Base-by-base conservation (phyloP, 2,329 filamentous ascomycete genomes). In the Paecilomyces fulvus region DNA sequence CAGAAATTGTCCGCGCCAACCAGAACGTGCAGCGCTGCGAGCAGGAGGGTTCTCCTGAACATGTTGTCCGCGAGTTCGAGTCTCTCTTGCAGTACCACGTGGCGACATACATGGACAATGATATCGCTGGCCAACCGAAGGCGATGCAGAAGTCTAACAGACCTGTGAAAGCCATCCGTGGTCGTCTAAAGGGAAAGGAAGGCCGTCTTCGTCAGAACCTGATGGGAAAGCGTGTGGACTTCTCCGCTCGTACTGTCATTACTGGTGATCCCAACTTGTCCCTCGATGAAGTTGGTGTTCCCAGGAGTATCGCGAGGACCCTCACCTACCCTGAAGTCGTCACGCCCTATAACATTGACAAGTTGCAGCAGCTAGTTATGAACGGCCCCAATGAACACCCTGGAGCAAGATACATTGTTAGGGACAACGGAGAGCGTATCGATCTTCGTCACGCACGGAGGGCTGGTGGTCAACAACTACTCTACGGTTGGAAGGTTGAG, bases 201-300 rank as follows among this genome's bases (percentile, higher is more conserved):
- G 94, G 94, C 64, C 91, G 94, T 80, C 84, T 99, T 23, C 88
- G 94, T 78, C 94, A 95, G 70, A 99, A 99, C 75, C 80, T 99
- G 80, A 99, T 99, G 95, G 94, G 94, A 61, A 99, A 99, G 77
- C 91, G 92, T 84, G 94, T 99, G 59, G 94, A 99, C 72, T 99
- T 99, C 70, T 99, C 95, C 0, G 95, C 95, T 37, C 94, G 94
- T 86, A 99, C 95, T 30, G 94, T 99, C 78, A 99, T 99, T 73
- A 99, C 95, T 54, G 94, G 94, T 77, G 94, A 99, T 70, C 94
- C 94, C 58, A 99, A 97, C 70, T 78, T 99, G 63, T 96, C 91
- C 28, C 81, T 99, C 28, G 92, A 99, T 68, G 91, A 99, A 78
- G 95, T 99, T 60, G 94, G 95, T 75, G 94, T 99, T 49, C 94